Base-by-base conservation (phyloP, 257 asterid genomes). In the Echium plantagineum region DNA sequence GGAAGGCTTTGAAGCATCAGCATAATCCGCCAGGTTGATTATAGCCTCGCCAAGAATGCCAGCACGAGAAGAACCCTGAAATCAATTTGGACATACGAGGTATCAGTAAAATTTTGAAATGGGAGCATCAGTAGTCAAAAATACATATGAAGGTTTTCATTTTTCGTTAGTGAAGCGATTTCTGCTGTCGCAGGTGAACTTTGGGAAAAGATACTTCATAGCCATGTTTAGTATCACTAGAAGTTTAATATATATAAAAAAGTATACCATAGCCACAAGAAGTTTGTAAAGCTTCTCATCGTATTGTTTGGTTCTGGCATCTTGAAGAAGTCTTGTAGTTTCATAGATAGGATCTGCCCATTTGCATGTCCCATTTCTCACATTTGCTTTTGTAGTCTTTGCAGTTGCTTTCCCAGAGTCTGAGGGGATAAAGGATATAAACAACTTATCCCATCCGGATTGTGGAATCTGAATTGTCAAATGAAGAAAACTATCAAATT, bases 301-400 rank as follows among this genome's bases (percentile, higher is more conserved):
- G 55, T 72, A 89, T 60, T 72, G 87, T 75, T 83, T 93, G 94
- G 60, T 85, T 75, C 80, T 84, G 58, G 90, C 74, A 76, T 93
- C 94, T 78, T 93, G 95, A 65, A 88, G 94, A 68, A 93, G 95
- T 83, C 94, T 76, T 15, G 98, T 84, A 47, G 97, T 93, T 80
- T 89, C 98, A 66, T 93, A 93, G 62, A 93, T 93, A 71, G 98
- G 97, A 75, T 89, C 98, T 2, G 87, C 90, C 97, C 98, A 93
- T 83, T 89, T 93, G 74, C 98, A 93, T 55, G 93, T 77, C 63
- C 98, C 97, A 69, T 89, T 93, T 78, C 96, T 77, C 58, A 81
- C 96, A 71, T 80, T 83, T 62, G 98, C 91, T 81, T 93, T 93
- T 59, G 94, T 84, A 62, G 98, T 93, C 75, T 93, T 93, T 60